These are phyloP conservation scores for Cymbidium sinense DNA, from an alignment of 106 monocot genomes.

Conservation along the genomic window DNA sequence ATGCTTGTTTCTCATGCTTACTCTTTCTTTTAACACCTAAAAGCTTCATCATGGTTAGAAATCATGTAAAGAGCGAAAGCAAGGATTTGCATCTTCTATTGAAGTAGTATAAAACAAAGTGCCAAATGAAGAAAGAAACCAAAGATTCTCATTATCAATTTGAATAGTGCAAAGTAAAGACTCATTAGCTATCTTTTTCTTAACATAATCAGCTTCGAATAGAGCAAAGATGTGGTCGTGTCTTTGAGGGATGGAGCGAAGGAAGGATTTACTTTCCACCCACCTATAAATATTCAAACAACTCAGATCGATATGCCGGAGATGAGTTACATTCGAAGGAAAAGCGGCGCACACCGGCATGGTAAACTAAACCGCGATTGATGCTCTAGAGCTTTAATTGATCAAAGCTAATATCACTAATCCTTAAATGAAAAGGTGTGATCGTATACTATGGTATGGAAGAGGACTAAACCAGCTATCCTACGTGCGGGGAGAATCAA, in stretches of 20 bases:
- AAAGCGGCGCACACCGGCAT: slow-evolving; percentile 41
- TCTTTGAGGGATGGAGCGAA: slow-evolving; percentile 47
- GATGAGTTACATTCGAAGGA: slow-evolving; percentile 37
- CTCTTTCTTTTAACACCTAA: neutral
- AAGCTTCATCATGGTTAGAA: neutral
- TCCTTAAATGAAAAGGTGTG: slow-evolving; percentile 37
- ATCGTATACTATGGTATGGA: slow-evolving; percentile 64
- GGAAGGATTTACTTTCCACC: slow-evolving; percentile 55
- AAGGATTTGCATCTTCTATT: neutral
- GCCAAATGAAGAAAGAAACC: neutral
- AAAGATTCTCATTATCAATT: neutral
- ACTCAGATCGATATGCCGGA: slow-evolving; percentile 45
- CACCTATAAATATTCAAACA: slow-evolving; percentile 45
- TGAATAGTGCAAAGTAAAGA: neutral
- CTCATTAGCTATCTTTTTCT: neutral
- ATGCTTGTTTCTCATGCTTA: neutral
- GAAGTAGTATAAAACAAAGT: neutral
- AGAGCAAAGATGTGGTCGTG: slow-evolving; percentile 45
- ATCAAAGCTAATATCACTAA: neutral
- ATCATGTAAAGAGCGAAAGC: neutral
- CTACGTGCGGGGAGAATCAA: slow-evolving; percentile 55
- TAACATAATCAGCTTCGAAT: slow-evolving; percentile 42
- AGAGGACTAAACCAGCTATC: slow-evolving; percentile 55
- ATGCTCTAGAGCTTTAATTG: neutral
- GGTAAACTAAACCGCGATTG: slow-evolving; percentile 10